phyloP scores from a whole-genome alignment of 805 yeast genomes.

The Cephaloascus albidus region DNA sequence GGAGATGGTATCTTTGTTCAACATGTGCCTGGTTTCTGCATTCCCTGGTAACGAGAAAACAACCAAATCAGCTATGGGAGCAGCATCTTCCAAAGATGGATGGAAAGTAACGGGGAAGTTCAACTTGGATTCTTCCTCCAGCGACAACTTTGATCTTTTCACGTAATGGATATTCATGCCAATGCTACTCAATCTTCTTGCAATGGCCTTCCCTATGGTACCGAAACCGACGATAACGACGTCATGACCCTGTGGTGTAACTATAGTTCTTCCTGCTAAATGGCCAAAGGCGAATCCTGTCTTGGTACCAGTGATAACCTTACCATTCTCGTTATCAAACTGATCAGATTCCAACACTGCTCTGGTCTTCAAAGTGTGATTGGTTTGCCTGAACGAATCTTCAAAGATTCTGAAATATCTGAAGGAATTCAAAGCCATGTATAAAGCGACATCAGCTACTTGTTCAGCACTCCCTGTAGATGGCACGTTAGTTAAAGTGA shows the following conservation, averaged over 20 bases:
- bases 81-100: slow-evolving; percentile 12
- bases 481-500: slow-evolving; percentile 51
- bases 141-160: slow-evolving; percentile 17
- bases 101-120: slow-evolving; percentile 21
- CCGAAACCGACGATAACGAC: slow-evolving; percentile 35
- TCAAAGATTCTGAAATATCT: slow-evolving; percentile 46
- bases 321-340: slow-evolving; percentile 22
- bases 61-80: slow-evolving; percentile 37
- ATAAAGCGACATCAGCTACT: slow-evolving; percentile 66
- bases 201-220: slow-evolving; percentile 29
- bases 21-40: slow-evolving; percentile 43
- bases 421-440: slow-evolving; percentile 48
- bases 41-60: slow-evolving; percentile 63
- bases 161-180: slow-evolving; percentile 33
- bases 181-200: slow-evolving; percentile 18
- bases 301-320: slow-evolving; percentile 3
- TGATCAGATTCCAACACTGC: slow-evolving; percentile 19
- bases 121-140: slow-evolving; percentile 14
- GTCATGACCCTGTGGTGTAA: slow-evolving; percentile 23
- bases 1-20: slow-evolving; percentile 38
- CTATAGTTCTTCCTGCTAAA: neutral
- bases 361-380: slow-evolving; percentile 40
- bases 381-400: slow-evolving; percentile 22
- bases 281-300: slow-evolving; percentile 25
- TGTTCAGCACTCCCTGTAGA: slow-evolving; percentile 46